These are phyloP conservation scores for Neurospora sp. DNA, from an alignment of 2,329 filamentous ascomycete genomes.

Conservation along the genomic window DNA sequence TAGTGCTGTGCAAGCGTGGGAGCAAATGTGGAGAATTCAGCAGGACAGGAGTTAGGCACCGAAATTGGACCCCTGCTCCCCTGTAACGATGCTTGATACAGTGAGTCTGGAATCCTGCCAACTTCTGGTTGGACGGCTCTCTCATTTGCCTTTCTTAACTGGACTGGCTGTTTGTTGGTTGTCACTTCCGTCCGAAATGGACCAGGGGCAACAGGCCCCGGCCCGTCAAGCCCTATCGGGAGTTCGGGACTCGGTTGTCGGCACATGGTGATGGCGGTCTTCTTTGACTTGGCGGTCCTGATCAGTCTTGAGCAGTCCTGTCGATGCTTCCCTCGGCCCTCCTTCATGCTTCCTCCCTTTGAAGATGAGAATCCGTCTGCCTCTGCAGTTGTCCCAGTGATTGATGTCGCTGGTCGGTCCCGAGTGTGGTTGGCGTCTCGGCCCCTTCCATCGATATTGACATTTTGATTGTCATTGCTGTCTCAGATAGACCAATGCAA, in stretches of 20 bases:
- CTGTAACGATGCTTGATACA: not conserved
- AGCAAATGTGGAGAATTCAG: not conserved
- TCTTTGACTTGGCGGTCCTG: not conserved
- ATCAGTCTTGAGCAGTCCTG: not conserved
- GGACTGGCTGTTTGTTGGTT: not conserved
- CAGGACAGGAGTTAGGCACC: not conserved
- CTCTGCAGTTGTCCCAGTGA: not conserved
- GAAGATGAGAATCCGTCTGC: not conserved
- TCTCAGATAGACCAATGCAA: not conserved
- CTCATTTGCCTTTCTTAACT: not conserved
- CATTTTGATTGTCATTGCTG: not conserved
- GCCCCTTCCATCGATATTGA: not conserved
- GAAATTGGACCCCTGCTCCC: not conserved
- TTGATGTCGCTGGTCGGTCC: not conserved
- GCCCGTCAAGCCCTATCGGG: not conserved
- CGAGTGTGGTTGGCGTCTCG: not conserved
- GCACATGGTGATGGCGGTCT: not conserved
- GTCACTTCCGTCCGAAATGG: not conserved
- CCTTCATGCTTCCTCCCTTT: not conserved
- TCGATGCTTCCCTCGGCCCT: not conserved
- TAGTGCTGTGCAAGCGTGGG: not conserved
- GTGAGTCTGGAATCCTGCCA: not conserved
- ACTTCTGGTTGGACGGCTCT: not conserved
- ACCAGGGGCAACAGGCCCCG: not conserved
- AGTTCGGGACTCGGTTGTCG: not conserved